Evolutionary conservation across 495 filamentous ascomycete species (phyloP), one percentile per base, ranked within the genome.

Genomic region (Trichoderma orchidacearum): DNA sequence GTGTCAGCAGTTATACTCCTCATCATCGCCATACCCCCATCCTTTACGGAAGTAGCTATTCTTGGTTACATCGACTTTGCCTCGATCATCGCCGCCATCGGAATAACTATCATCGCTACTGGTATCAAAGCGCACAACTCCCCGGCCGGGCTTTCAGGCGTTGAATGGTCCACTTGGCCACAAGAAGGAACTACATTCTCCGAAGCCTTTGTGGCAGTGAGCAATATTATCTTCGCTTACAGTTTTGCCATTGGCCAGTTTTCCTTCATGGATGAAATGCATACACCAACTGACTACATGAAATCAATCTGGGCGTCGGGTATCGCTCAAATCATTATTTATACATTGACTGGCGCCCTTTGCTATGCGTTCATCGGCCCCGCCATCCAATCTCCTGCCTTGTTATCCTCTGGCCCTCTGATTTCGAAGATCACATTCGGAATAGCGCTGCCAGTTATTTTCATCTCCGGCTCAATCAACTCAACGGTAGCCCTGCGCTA

Each of bases 201-300:
- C 29, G 60, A 73, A 52, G 75, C 63, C 15, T 79, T 90, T 62
- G 75, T 85, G 48, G 83, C 82, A 5, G 77, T 87, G 29, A 80
- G 79, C 58, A 89, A 89, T 68, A 86, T 90, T 50, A 78, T 87
- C 54, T 87, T 92, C 59, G 85, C 87, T 31, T 85, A 81, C 69
- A 77, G 77, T 60, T 84, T 73, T 73, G 85, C 58, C 77, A 88
- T 72, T 72, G 86, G 63, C 79, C 84, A 62, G 85, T 89, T 91
- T 72, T 79, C 75, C 55, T 83, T 92, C 63, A 85, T 88, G 63
- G 80, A 84, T 56, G 87, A 92, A 66, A 85, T 92, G 78, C 79
- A 84, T 61, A 76, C 79, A 0, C 86, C 85, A 0, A 62, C 68
- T 38, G 80, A 87, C 62, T 88, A 79, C 63, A 72, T 75, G 57